phyloP scores from a whole-genome alignment of 495 filamentous ascomycete species.

The Neurospora sp. region DNA sequence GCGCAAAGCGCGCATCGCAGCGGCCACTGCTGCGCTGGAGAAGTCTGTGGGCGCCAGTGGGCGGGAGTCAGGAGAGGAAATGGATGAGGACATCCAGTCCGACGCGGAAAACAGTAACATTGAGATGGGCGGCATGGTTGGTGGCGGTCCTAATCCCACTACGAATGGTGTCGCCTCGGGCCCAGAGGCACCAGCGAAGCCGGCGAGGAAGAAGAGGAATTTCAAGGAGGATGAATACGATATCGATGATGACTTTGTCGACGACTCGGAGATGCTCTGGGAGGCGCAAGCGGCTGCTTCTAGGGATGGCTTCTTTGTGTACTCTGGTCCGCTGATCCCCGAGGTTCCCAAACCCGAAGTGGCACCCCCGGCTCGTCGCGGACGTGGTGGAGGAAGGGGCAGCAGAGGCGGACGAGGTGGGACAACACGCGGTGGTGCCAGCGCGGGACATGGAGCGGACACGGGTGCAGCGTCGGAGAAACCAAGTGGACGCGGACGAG shows the following conservation, averaged over 20 bases:
- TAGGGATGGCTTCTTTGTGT: conserved; percentile 86
- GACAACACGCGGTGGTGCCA: conserved; percentile 12
- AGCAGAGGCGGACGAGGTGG: conserved; percentile 42
- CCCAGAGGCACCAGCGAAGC: conserved; percentile 48
- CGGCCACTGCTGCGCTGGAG: conserved; percentile 72
- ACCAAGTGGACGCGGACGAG: conserved; percentile 35
- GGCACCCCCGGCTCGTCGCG: conserved; percentile 64
- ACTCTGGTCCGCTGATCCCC: conserved; percentile 73
- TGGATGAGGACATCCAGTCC: conserved; percentile 54
- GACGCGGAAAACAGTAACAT: conserved; percentile 65
- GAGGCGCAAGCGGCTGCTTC: conserved; percentile 90
- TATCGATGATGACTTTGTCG: conserved; percentile 93
- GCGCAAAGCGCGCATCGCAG: conserved; percentile 70
- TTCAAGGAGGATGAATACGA: conserved; percentile 95
- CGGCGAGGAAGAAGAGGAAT: conserved; percentile 57
- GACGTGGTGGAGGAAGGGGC: conserved; percentile 53
- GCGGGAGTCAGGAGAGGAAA: conserved; percentile 62
- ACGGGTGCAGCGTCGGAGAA: conserved; percentile 28
- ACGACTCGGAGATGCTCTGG: conserved; percentile 92
- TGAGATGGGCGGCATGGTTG: conserved; percentile 39
- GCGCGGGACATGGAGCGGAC: conserved; percentile 6
- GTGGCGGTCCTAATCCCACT: neutral
- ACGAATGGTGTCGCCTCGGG: conserved; percentile 40
- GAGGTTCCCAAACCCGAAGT: conserved; percentile 78
- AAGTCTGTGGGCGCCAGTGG: conserved; percentile 63